A percentile compares a stretch with the other conserved stretches of the same genome.
phyloP scores from a whole-genome alignment of 768 basidiomycete genomes.

The Suillus cothurnatus region DNA sequence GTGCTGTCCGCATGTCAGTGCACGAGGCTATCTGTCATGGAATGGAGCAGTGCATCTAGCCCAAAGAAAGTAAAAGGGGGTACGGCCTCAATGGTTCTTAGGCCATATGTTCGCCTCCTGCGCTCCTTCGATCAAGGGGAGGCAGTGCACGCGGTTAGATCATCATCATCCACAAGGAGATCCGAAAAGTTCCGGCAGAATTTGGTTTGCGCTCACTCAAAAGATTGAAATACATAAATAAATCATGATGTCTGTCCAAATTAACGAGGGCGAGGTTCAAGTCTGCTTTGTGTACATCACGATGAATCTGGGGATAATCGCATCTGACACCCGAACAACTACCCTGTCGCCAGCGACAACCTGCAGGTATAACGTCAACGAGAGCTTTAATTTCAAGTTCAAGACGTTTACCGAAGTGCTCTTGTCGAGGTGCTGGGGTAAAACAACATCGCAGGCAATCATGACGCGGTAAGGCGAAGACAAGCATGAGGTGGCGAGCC shows the following conservation, averaged over 20 bases:
- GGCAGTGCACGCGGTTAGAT: background rate
- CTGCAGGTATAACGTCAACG: constrained; percentile 38
- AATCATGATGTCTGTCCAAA: background rate
- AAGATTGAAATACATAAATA: background rate
- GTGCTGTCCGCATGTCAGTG: constrained; percentile 4
- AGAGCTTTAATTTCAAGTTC: constrained; percentile 11
- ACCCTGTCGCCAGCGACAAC: constrained; percentile 50
- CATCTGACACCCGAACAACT: constrained; percentile 55
- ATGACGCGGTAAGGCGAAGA: constrained; percentile 68
- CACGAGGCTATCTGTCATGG: background rate
- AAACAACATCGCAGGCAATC: constrained; percentile 58
- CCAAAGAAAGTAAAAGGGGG: background rate
- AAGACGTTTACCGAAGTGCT: constrained; percentile 25
- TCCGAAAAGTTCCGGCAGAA: background rate
- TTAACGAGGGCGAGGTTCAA: constrained; percentile 10
- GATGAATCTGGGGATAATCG: constrained; percentile 58
- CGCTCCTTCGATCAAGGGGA: background rate
- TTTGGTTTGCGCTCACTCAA: background rate
- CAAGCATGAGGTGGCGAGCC: constrained; percentile 64
- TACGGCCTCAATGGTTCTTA: background rate
- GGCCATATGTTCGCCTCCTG: background rate
- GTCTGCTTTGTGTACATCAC: constrained; percentile 55
- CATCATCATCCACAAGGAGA: background rate
- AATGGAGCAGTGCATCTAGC: background rate
- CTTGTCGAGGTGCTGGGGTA: constrained; percentile 34